Evolutionary conservation across 306 rosid genomes (phyloP), one percentile per base, ranked within the genome.

Genomic region (Pterocarpus santalinus): DNA sequence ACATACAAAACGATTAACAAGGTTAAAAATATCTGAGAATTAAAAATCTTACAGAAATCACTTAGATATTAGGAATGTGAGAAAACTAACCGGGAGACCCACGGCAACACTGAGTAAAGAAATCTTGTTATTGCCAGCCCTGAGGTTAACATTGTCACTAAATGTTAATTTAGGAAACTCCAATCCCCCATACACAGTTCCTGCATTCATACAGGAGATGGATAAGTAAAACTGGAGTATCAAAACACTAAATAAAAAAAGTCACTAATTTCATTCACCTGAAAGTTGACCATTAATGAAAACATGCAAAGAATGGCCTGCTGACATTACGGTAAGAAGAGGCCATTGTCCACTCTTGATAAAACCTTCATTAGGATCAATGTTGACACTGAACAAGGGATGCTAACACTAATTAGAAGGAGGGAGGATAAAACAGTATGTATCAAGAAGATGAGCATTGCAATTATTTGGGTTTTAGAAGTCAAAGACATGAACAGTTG

Each of bases 291-390:
- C 97, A 73, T 96, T 92, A 80, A 91, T 81, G 87, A 96, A 93
- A 82, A 96, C 98, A 86, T 89, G 96, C 78, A 96, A 46, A 66
- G 88, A 97, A 89, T 96, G 98, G 68, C 98, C 99, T 65, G 99
- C 98, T 57, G 99, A 96, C 85, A 33, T 79, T 61, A 88, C 85
- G 2, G 94, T 90, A 76, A 96, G 94, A 55, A 85, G 65, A 66
- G 98, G 97, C 65, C 46, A 88, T 73, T 92, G 81, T 64, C 97
- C 97, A 6, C 60, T 88, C 86, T 86, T 89, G 32, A 90, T 30
- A 80, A 93, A 90, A 53, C 87, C 93, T 86, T 96, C 99, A 68
- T 85, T 77, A 7, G 96, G 60, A 84, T 88, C 87, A 65, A 96
- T 88, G 73, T 87, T 89, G 78, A 96, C 88, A 85, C 98, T 96